Conservation (phyloP, 116 monocot species). For the Iris pallida region DNA sequence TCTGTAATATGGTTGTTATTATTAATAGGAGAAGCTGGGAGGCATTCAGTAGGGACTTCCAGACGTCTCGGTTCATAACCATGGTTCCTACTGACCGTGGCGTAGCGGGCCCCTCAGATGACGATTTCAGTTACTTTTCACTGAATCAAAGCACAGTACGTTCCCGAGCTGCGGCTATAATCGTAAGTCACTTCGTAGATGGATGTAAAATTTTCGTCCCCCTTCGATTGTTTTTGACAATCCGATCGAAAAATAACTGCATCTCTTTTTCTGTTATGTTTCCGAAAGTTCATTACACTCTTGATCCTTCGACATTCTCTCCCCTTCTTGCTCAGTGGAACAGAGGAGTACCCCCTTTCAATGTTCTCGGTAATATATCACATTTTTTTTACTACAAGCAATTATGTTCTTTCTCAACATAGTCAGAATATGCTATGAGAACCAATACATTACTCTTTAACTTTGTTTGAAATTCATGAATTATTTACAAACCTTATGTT, state of each 20-base stretch:
- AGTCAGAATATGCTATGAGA: no score
- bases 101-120: conserved; percentile 14
- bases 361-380: conserved; percentile 14
- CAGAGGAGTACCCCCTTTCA: conserved; percentile 45
- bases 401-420: no score
- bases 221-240: neutral
- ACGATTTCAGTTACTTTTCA: conserved; percentile 30
- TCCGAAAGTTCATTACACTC: conserved; percentile 78
- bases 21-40: conserved; percentile 70
- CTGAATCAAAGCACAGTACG: conserved; percentile 44
- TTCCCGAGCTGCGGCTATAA: conserved; percentile 56
- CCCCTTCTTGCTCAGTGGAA: conserved; percentile 45
- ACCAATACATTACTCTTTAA: no score
- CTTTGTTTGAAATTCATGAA: no score
- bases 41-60: conserved; percentile 38
- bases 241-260: neutral
- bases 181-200: conserved; percentile 39
- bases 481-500: no score
- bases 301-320: conserved; percentile 73
- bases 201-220: neutral
- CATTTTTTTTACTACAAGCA: no score
- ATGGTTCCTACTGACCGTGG: conserved; percentile 30
- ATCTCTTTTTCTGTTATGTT: neutral
- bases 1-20: neutral
- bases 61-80: conserved; percentile 54